Percentiles rank a stretch among this genome's conserved stretches.
Evolutionary conservation across 768 basidiomycete species (phyloP).

Genomic region (Lactarius quietus): DNA sequence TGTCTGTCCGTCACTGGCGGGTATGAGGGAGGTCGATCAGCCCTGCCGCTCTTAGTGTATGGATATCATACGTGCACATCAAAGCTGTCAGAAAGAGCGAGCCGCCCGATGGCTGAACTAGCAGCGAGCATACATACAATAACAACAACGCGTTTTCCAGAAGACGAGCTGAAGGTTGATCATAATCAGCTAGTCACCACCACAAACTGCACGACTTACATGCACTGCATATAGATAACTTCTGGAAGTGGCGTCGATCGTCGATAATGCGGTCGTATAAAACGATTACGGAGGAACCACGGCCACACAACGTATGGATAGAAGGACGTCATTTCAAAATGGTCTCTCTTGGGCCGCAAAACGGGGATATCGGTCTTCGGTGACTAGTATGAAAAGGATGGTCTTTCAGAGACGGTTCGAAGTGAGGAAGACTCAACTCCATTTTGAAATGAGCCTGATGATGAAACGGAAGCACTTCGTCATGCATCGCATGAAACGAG

Average conservation of each 20-base stretch:
- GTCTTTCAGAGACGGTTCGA: background rate
- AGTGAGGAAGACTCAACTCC: background rate
- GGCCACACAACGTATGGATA: background rate
- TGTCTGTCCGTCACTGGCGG: background rate
- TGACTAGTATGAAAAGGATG: background rate
- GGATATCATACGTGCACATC: conserved; percentile 1
- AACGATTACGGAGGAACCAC: background rate
- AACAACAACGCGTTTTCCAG: conserved; percentile 15
- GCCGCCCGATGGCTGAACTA: background rate
- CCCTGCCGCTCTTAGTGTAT: background rate
- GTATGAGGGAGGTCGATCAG: conserved; percentile 7
- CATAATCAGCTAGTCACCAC: conserved; percentile 15
- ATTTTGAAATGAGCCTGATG: conserved; percentile 3
- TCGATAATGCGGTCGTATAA: conserved; percentile 17
- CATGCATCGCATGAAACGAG: background rate
- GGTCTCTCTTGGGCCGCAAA: background rate
- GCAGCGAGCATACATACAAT: conserved; percentile 5
- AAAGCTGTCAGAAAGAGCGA: conserved; percentile 7
- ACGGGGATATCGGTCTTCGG: conserved; percentile 17
- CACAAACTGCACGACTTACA: conserved; percentile 3
- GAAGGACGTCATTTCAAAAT: conserved; percentile 8
- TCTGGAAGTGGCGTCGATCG: conserved; percentile 16
- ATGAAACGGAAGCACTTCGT: background rate
- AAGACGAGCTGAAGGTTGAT: conserved; percentile 15
- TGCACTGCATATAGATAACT: background rate